Conservation (phyloP, 208 protist genomes). For the Blechomonas ayalai region DNA sequence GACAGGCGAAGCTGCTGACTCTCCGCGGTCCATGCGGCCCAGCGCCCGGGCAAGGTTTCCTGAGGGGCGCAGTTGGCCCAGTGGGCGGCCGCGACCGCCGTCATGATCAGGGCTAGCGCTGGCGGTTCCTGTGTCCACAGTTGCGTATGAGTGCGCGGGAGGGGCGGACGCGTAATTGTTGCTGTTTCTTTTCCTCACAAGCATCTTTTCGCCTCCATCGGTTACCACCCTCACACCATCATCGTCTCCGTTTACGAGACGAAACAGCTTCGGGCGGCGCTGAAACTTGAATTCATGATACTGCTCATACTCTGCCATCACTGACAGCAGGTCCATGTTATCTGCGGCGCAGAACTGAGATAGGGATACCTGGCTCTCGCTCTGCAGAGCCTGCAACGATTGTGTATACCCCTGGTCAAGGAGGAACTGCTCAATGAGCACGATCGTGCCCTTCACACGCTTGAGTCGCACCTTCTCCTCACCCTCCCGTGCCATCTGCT, state of each 20-base stretch:
- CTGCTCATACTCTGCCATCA: conserved; percentile 82
- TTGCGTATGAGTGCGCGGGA: neutral
- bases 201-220: conserved; percentile 33
- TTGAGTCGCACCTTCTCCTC: conserved; percentile 58
- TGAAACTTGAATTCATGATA: conserved; percentile 85
- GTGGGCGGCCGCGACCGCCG: too few species aligned
- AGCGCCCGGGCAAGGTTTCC: neutral
- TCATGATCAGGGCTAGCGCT: neutral
- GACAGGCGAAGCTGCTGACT: neutral
- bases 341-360: conserved; percentile 66
- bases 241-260: conserved; percentile 19
- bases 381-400: conserved; percentile 67
- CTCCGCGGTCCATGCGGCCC: conserved; percentile 1
- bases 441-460: conserved; percentile 73
- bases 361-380: conserved; percentile 72
- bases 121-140: neutral
- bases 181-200: conserved; percentile 15
- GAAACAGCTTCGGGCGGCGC: conserved; percentile 77
- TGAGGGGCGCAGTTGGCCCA: too few species aligned
- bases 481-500: conserved; percentile 75
- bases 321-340: conserved; percentile 83
- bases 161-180: conserved; percentile 3
- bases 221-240: conserved; percentile 13
- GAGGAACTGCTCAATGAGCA: conserved; percentile 79
- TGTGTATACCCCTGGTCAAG: conserved; percentile 78